Conservation (phyloP, 768 basidiomycete species). For the Collybia mongolica region DNA sequence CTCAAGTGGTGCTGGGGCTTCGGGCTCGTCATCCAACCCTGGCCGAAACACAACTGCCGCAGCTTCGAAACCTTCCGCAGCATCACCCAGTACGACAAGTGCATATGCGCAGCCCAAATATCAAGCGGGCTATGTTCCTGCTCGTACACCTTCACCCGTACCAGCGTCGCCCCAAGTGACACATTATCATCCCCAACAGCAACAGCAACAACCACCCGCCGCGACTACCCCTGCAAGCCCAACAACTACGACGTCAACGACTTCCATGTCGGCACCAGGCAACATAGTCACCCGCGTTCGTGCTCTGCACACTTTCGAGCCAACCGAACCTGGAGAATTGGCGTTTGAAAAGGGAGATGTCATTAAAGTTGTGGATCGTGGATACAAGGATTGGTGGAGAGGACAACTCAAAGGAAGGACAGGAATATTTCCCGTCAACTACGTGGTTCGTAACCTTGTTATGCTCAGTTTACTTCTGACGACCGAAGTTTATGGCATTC, state of each 20-base stretch:
- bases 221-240: conserved; percentile 14
- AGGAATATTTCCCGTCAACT: conserved; percentile 96
- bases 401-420: conserved; percentile 89
- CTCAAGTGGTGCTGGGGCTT: conserved; percentile 23
- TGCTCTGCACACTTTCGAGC: conserved; percentile 86
- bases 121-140: conserved; percentile 57
- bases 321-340: conserved; percentile 86
- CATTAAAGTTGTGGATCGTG: conserved; percentile 92
- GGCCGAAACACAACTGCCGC: conserved; percentile 8
- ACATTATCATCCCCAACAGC: conserved; percentile 19
- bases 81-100: conserved; percentile 13
- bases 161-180: conserved; percentile 22
- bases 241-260: conserved; percentile 13
- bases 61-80: conserved; percentile 12
- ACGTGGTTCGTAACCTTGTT: conserved; percentile 63
- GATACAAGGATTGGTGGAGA: conserved; percentile 96
- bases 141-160: conserved; percentile 42
- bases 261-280: conserved; percentile 11
- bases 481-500: no score
- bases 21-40: conserved; percentile 16
- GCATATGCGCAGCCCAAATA: conserved; percentile 35
- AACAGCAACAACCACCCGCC: conserved; percentile 16
- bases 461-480: background rate
- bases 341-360: conserved; percentile 91
- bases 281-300: conserved; percentile 77